These are phyloP conservation scores for Aspergillus ellipticus DNA, from an alignment of 495 filamentous ascomycete species.

Conservation along the genomic window DNA sequence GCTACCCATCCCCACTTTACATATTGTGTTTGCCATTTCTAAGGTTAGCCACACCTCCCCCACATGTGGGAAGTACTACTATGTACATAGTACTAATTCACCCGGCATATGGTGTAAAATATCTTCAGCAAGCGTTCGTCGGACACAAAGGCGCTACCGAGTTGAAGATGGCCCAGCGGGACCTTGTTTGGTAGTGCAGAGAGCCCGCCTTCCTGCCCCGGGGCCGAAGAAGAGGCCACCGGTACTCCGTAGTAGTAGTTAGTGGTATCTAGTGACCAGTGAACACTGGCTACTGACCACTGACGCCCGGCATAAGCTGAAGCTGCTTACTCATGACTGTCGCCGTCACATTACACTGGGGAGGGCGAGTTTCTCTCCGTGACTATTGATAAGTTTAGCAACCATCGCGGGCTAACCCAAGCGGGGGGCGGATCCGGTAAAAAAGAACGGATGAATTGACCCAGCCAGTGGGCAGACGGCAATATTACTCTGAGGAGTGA, in stretches of 20 bases:
- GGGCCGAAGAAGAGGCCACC: no score
- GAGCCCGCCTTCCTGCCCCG: no score
- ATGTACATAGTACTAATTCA: no score
- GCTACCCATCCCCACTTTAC: not conserved
- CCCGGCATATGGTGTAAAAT: not conserved
- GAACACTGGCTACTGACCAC: no score
- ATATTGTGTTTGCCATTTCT: not conserved
- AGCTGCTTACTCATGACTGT: no score
- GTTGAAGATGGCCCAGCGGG: not conserved
- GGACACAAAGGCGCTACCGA: not conserved
- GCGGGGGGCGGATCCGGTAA: slow-evolving; percentile 7
- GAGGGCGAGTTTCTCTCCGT: no score
- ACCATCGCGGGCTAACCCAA: slow-evolving; percentile 12
- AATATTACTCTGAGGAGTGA: no score
- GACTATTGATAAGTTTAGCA: slow-evolving; percentile 4
- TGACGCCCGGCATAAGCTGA: no score
- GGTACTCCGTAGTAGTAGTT: no score
- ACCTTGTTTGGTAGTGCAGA: no score
- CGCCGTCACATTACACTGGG: no score
- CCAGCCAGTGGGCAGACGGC: slow-evolving; percentile 2
- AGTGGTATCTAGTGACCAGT: no score
- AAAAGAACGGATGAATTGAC: slow-evolving; percentile 4
- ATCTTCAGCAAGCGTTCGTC: not conserved
- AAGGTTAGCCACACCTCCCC: not conserved
- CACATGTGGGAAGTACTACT: not conserved